Conservation (phyloP, 2,329 filamentous ascomycete species). For the Pleurostoma richardsiae region DNA sequence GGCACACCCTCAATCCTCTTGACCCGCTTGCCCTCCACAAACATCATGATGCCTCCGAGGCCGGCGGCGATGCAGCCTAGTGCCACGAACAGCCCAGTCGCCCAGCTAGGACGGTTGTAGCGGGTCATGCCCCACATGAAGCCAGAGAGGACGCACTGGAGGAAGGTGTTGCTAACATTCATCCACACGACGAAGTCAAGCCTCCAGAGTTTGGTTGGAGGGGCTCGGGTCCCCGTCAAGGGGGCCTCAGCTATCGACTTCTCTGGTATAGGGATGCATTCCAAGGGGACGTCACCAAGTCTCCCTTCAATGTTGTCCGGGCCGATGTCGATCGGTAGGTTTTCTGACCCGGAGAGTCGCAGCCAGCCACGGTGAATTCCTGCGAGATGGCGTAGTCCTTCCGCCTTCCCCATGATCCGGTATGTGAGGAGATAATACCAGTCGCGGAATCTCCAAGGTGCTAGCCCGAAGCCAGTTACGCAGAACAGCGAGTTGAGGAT, state of each 20-base stretch:
- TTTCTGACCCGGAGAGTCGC: slow-evolving; percentile 61
- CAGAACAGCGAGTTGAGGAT: slow-evolving; percentile 82
- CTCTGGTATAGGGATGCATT: slow-evolving; percentile 57
- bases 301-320: slow-evolving; percentile 42
- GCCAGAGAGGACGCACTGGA: slow-evolving; percentile 67
- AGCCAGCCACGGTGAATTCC: slow-evolving; percentile 75
- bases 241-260: slow-evolving; percentile 60
- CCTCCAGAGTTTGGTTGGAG: slow-evolving; percentile 66
- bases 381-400: slow-evolving; percentile 62
- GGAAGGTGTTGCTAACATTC: slow-evolving; percentile 73
- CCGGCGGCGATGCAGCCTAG: slow-evolving; percentile 67
- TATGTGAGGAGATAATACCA: slow-evolving; percentile 68
- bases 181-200: slow-evolving; percentile 76
- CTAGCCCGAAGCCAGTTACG: slow-evolving; percentile 77
- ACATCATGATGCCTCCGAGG: slow-evolving; percentile 64
- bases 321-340: slow-evolving; percentile 47
- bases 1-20: slow-evolving; percentile 69
- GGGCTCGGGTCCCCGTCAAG: slow-evolving; percentile 66
- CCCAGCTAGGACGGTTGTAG: slow-evolving; percentile 71
- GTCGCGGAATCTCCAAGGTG: slow-evolving; percentile 81
- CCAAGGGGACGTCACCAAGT: slow-evolving; percentile 28
- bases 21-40: slow-evolving; percentile 64
- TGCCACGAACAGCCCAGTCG: slow-evolving; percentile 73
- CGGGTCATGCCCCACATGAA: slow-evolving; percentile 83
- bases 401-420: slow-evolving; percentile 45